Evolutionary conservation across 345 rosid species (phyloP).

Genomic region (Populus pruinosa): DNA sequence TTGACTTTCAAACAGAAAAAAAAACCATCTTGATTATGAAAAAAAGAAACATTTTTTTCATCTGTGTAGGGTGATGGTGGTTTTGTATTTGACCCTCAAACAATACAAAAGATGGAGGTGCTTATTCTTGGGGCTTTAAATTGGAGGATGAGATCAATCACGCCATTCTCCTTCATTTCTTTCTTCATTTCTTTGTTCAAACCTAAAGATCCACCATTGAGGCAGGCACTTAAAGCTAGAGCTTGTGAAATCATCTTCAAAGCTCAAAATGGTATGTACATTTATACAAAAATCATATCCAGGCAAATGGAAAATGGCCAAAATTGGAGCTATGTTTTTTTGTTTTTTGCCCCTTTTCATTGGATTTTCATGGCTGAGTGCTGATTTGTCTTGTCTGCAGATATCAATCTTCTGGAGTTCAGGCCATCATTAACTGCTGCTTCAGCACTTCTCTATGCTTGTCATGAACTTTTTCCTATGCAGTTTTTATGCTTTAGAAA

Average conservation of each 20-base stretch:
- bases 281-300: neutral
- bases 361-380: neutral
- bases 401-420: slow-evolving; percentile 49
- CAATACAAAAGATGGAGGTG: slow-evolving; percentile 66
- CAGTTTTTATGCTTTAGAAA: slow-evolving; percentile 44
- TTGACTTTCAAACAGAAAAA: neutral
- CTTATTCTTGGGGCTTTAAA: slow-evolving; percentile 67
- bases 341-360: neutral
- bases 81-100: slow-evolving; percentile 46
- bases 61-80: slow-evolving; percentile 38
- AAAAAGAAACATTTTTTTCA: neutral
- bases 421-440: slow-evolving; percentile 76
- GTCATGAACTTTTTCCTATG: slow-evolving; percentile 51
- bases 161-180: slow-evolving; percentile 72
- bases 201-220: slow-evolving; percentile 43
- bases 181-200: slow-evolving; percentile 54
- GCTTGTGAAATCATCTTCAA: slow-evolving; percentile 54
- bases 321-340: neutral
- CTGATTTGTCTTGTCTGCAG: slow-evolving; percentile 28
- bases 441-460: slow-evolving; percentile 61
- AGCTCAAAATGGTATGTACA: slow-evolving; percentile 53
- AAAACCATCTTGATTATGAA: neutral
- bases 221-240: slow-evolving; percentile 48
- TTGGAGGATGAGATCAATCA: slow-evolving; percentile 91
- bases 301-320: neutral